These are phyloP conservation scores for Microsporum audouinii DNA, from an alignment of 2,329 filamentous ascomycete genomes.

Conservation along the genomic window DNA sequence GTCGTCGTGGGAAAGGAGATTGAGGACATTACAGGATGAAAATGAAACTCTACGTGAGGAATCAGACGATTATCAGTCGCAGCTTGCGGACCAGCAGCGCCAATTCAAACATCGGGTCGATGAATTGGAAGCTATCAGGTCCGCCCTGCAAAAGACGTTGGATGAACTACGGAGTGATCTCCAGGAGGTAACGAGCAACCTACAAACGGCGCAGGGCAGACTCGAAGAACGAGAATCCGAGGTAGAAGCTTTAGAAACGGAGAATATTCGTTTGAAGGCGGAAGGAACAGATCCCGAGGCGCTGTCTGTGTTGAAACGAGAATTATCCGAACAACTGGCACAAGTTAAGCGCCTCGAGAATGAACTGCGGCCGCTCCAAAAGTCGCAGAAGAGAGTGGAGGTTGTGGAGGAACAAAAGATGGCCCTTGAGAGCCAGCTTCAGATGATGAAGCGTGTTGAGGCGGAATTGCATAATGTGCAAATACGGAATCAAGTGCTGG, in stretches of 20 bases:
- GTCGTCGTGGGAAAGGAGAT: conserved; percentile 43
- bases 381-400: conserved; percentile 75
- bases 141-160: conserved; percentile 45
- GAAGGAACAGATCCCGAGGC: conserved; percentile 80
- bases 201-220: conserved; percentile 53
- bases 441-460: conserved; percentile 61
- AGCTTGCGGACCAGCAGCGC: conserved; percentile 56
- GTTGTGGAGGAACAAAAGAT: conserved; percentile 93
- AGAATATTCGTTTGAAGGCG: conserved; percentile 72
- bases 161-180: conserved; percentile 41
- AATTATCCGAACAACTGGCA: conserved; percentile 82
- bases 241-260: conserved; percentile 66
- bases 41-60: conserved; percentile 68
- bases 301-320: conserved; percentile 69
- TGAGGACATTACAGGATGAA: conserved; percentile 53
- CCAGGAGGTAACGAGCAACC: conserved; percentile 45
- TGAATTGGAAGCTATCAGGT: conserved; percentile 51
- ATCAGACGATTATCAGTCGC: conserved; percentile 68
- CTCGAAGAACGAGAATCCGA: conserved; percentile 57
- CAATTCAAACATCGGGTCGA: conserved; percentile 49
- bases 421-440: conserved; percentile 63
- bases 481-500: conserved; percentile 71
- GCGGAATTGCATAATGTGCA: conserved; percentile 66
- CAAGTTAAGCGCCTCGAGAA: conserved; percentile 78
- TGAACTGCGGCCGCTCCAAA: conserved; percentile 72